These are phyloP conservation scores for Neoarthrinium moseri DNA, from an alignment of 2,329 filamentous ascomycete species.

Conservation along the genomic window DNA sequence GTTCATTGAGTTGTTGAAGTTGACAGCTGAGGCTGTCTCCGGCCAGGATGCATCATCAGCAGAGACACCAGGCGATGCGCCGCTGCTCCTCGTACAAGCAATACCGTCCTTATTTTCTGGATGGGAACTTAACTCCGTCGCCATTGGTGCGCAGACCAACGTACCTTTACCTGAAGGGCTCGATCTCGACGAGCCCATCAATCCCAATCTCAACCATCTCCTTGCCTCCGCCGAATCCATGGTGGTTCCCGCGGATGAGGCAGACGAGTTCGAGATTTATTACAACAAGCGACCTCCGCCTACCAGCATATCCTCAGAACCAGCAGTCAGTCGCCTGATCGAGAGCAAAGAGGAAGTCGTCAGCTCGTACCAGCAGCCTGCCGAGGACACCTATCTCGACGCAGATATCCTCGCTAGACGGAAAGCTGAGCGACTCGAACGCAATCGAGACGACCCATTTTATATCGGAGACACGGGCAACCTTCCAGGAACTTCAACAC, in stretches of 20 bases:
- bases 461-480: slow-evolving; percentile 68
- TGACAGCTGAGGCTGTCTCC: slow-evolving; percentile 78
- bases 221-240: slow-evolving; percentile 58
- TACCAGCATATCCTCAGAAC: slow-evolving; percentile 52
- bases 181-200: slow-evolving; percentile 80
- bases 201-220: slow-evolving; percentile 67
- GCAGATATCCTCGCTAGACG: slow-evolving; percentile 71
- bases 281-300: slow-evolving; percentile 58
- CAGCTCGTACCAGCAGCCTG: slow-evolving; percentile 59
- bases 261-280: slow-evolving; percentile 67
- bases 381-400: slow-evolving; percentile 67
- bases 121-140: slow-evolving; percentile 89
- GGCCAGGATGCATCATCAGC: slow-evolving; percentile 61
- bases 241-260: slow-evolving; percentile 48
- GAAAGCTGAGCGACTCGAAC: slow-evolving; percentile 74
- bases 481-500: slow-evolving; percentile 65
- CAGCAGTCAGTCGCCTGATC: slow-evolving; percentile 53
- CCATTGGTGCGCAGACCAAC: slow-evolving; percentile 76
- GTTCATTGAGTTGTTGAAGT: slow-evolving; percentile 83
- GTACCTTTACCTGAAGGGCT: slow-evolving; percentile 77
- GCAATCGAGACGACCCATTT: slow-evolving; percentile 91
- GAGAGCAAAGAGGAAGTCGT: slow-evolving; percentile 43
- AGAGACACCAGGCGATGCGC: slow-evolving; percentile 62
- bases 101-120: slow-evolving; percentile 86
- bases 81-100: slow-evolving; percentile 83